Conservation (phyloP, 75 land plant species). For the Pinus taeda region DNA sequence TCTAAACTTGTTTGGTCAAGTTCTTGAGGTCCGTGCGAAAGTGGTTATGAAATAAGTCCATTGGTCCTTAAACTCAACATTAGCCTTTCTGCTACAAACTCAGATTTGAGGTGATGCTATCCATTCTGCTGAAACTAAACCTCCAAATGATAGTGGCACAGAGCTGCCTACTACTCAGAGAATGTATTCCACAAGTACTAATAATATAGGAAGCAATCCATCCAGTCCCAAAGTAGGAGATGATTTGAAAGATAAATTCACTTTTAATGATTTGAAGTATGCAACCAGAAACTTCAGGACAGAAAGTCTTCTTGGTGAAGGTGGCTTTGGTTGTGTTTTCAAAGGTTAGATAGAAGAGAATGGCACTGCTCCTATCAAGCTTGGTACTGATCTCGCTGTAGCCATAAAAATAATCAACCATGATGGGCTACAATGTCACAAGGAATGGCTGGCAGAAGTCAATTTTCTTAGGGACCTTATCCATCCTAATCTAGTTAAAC, state of each 20-base stretch:
- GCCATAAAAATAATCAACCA: constrained; percentile 81
- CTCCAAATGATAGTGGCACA: constrained; percentile 40
- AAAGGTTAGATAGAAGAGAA: constrained; percentile 82
- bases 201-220: constrained; percentile 43
- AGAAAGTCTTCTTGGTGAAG: constrained; percentile 77
- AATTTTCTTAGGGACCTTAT: constrained; percentile 65
- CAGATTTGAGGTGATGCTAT: no score
- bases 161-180: constrained; percentile 33
- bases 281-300: constrained; percentile 72
- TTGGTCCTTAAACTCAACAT: no score
- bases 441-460: constrained; percentile 87
- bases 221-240: constrained; percentile 39
- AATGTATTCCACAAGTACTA: constrained; percentile 41
- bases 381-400: constrained; percentile 70
- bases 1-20: no score
- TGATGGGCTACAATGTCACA: constrained; percentile 84
- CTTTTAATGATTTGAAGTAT: constrained; percentile 51
- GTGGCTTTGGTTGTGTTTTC: constrained; percentile 84
- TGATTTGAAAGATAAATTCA: constrained; percentile 54
- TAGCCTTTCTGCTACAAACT: no score
- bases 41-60: no score
- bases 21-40: no score
- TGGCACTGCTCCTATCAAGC: constrained; percentile 65
- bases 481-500: constrained; percentile 70
- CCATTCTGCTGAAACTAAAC: constrained; percentile 34